A percentile compares a stretch with the other conserved stretches of the same genome.
Evolutionary conservation across 208 protist genomes (phyloP).

Genomic region (Herpetomonas samuelpessoai): DNA sequence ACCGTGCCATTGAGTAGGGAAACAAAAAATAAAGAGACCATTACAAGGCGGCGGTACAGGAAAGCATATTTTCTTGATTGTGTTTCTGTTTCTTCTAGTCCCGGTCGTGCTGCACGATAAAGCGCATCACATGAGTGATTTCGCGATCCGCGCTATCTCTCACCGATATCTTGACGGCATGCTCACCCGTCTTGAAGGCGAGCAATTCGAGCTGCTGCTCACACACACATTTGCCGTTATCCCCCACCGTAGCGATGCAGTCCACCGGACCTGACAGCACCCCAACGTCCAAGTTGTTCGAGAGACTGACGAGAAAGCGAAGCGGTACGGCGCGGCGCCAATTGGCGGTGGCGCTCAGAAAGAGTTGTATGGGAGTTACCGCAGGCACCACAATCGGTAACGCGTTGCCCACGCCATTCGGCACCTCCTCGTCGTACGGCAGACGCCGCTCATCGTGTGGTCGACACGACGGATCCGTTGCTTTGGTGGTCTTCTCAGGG

Average conservation of each 20-base stretch:
- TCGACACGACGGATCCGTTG: too few species aligned
- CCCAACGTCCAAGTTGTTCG: conserved; percentile 63
- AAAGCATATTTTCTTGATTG: too few species aligned
- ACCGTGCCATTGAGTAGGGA: too few species aligned
- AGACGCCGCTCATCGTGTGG: background rate
- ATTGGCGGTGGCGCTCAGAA: conserved; percentile 41
- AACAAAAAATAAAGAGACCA: too few species aligned
- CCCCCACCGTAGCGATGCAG: conserved; percentile 42
- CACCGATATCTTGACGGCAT: conserved; percentile 58
- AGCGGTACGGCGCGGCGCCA: conserved; percentile 68
- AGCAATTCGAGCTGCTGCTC: conserved; percentile 63
- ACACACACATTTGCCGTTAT: conserved; percentile 33
- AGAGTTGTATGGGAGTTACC: conserved; percentile 49
- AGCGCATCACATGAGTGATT: conserved; percentile 45
- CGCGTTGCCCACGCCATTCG: background rate
- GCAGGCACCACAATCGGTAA: conserved; percentile 44
- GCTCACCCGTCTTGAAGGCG: conserved; percentile 75
- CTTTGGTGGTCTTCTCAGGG: too few species aligned
- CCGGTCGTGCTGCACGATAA: conserved; percentile 42
- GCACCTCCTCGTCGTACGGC: background rate
- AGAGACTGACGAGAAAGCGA: conserved; percentile 48
- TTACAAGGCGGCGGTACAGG: too few species aligned
- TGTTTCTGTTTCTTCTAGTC: too few species aligned
- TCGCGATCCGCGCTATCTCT: conserved; percentile 55
- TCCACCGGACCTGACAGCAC: conserved; percentile 67